Conservation (phyloP, 2,329 filamentous ascomycete species). For the Teratosphaeria gauchensis region DNA sequence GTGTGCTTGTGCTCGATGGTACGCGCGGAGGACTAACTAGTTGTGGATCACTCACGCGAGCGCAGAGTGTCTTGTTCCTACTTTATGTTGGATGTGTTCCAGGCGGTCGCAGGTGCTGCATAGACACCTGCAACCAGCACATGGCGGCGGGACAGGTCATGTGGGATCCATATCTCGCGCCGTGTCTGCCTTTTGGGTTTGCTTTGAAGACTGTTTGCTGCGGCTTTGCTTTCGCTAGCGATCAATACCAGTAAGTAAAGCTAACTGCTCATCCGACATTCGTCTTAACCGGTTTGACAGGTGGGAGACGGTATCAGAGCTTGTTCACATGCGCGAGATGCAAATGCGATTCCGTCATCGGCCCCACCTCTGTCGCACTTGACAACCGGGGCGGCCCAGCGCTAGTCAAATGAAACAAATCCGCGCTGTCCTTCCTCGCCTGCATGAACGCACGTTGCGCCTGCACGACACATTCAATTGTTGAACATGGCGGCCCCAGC, state of each 20-base stretch:
- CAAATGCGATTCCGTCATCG: not conserved
- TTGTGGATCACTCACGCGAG: too few species aligned
- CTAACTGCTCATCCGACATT: not conserved
- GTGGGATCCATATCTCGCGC: not conserved
- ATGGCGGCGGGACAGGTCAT: constrained; percentile 4
- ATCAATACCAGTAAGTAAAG: too few species aligned
- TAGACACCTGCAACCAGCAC: constrained; percentile 5
- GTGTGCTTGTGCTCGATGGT: too few species aligned
- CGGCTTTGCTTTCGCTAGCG: not conserved
- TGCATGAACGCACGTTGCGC: not conserved
- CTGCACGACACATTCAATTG: not conserved
- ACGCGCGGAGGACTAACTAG: too few species aligned
- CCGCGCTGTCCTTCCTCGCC: not conserved
- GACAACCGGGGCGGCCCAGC: not conserved
- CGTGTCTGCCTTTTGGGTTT: not conserved
- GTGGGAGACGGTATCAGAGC: not conserved
- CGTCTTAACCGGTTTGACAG: not conserved
- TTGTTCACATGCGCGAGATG: not conserved
- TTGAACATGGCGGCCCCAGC: constrained; percentile 4
- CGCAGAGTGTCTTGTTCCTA: not conserved
- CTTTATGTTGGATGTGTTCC: constrained; percentile 1
- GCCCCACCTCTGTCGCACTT: not conserved
- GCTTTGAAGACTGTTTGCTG: not conserved
- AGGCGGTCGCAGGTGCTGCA: constrained; percentile 6
- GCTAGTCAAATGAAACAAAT: not conserved